Evolutionary conservation across 495 filamentous ascomycete genomes (phyloP), one percentile per base, ranked within the genome.

Genomic region (Penicillium manginii): DNA sequence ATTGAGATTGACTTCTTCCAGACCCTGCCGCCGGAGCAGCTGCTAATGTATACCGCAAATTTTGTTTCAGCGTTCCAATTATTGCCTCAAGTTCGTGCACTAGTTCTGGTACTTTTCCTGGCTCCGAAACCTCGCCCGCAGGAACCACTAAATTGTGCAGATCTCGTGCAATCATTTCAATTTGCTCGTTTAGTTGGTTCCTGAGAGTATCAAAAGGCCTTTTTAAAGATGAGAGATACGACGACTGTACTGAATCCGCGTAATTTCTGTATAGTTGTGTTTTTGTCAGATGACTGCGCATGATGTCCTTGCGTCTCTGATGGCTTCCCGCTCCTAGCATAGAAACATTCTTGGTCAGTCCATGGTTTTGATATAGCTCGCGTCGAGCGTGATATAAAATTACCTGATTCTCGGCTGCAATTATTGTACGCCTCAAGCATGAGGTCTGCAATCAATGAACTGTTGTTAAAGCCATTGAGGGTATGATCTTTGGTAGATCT

Each of bases 361-460:
- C 2, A 22, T 47, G 43, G 3, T 3, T 47, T 7, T 15, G 10
- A 47, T 47, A 47, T 19, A 1, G 2, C 40, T 45, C 19, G 10
- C 10, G 22, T 15, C 8, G 10, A 23, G 26, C 19, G 3, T 23
- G 2, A 4, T 12, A 11, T 47, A 23, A 23, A 48, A 54, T 33
- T 65, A 72, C 69, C 69, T 26, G n/a, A 26, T 48, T 67, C 48
- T 6, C 15, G 21, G 11, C 21, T 63, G 29, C 60, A 65, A 15
- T 12, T 18, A 14, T 42, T 55, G 51, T 72, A 72, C 0, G 53
- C 61, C 0, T 63, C 52, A 1, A 46, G 58, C 67, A 73, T 73
- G 21, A 67, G 43, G 1, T 37, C 52, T 0, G 65, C 52, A 2
- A 73, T 70, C 21, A 59, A 67, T 7, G 70, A 68, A 22, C 64